Base-by-base conservation (phyloP, 208 protist species). In the Leishmania major region DNA sequence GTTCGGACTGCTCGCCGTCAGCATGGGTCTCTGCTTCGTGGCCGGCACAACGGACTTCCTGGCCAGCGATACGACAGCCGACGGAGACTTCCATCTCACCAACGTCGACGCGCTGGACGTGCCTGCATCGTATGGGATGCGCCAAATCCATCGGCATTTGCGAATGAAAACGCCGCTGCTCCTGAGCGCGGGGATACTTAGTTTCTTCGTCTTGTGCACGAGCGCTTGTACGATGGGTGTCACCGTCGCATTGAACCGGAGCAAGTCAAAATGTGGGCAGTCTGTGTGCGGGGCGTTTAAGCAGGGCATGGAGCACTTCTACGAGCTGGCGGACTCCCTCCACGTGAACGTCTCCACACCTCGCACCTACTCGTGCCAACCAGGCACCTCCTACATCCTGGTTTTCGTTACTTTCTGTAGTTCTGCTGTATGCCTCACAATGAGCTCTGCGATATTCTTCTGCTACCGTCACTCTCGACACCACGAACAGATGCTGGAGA, bases 221-320 rank as follows among this genome's bases (percentile, higher is more conserved):
- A 82, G 82, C 45, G 11, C 89, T 15, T 82, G 84, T 37, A 69
- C 81, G 31, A 85, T 90, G 72, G 80, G 75, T n/a, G 69, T 89
- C 7, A 79, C 77, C 17, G 4, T 91, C 10, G 64, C 78, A 10
- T 71, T 94, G 17, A 57, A 77, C 7, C 35, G 25, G 37, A 74
- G 71, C 22, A 75, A 53, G 25, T 80, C 87, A 31, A 92, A 93
- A 73, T 95, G 92, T 78, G 87, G 87, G 15, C 47, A 69, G 47
- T 80, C 85, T 1, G 82, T 88, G 59, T 95, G 91, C 77, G 31
- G 15, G 1, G 72, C 81, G 22, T 89, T 91, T 49, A 35, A 77
- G 11, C 51, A 22, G 35, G 77, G 81, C n/a, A 92, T 95, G 85
- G 31, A 79, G 25, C n/a, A 57, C n/a, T 81, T 95, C 28, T 83